Conservation (phyloP, 192 early-diverging fungal genomes). For the Podila minutissima region DNA sequence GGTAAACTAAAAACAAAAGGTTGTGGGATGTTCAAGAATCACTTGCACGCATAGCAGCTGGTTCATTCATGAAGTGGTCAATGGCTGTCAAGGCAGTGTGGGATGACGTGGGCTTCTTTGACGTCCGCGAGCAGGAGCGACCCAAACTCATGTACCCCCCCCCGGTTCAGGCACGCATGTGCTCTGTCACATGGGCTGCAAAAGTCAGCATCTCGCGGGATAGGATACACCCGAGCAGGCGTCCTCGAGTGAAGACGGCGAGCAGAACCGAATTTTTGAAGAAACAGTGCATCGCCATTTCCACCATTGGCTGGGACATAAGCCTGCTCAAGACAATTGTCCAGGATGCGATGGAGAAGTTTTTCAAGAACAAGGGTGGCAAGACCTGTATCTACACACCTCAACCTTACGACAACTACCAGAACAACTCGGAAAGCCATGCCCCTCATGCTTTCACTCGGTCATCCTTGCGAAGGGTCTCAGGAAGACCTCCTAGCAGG, state of each 20-base stretch:
- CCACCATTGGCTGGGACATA: constrained; percentile 44
- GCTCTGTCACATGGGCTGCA: constrained; percentile 47
- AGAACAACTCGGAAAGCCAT: constrained; percentile 32
- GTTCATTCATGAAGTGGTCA: too few species aligned
- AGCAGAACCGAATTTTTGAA: constrained; percentile 37
- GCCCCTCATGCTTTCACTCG: constrained; percentile 53
- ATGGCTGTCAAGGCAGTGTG: constrained; percentile 44
- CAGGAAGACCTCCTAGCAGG: constrained; percentile 53
- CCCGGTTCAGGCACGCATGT: constrained; percentile 42
- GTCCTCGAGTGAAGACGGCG: constrained; percentile 12
- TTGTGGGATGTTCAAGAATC: too few species aligned
- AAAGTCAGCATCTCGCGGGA: constrained; percentile 39
- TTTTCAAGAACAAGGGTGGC: constrained; percentile 49
- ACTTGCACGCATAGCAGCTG: too few species aligned
- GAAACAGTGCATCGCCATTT: constrained; percentile 41
- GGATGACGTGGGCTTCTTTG: constrained; percentile 22
- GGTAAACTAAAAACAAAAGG: too few species aligned
- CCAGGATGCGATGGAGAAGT: constrained; percentile 42
- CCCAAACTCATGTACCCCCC: constrained; percentile 31
- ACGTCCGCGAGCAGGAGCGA: constrained; percentile 22
- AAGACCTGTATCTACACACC: constrained; percentile 49
- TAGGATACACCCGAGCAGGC: constrained; percentile 30
- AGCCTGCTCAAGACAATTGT: background rate
- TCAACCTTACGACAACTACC: constrained; percentile 42
- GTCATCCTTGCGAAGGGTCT: constrained; percentile 58